Evolutionary conservation across 129 eudicot genomes (phyloP).

Genomic region (Solidago caesia): DNA sequence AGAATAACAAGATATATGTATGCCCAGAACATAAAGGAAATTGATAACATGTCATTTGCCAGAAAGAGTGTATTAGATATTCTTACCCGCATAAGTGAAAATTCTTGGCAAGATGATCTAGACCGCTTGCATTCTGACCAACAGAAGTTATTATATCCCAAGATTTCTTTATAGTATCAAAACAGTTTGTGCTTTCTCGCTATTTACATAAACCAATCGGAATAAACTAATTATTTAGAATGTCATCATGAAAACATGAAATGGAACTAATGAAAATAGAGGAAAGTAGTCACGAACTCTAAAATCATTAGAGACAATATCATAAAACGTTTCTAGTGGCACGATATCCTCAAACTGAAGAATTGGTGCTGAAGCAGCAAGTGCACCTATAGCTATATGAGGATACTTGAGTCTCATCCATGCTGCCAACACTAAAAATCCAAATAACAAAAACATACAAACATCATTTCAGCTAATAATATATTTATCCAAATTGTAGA

Average conservation of each 20-base stretch:
- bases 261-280: background rate
- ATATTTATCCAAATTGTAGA: background rate
- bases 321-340: conserved; percentile 73
- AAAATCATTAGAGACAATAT: conserved; percentile 76
- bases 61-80: background rate
- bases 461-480: background rate
- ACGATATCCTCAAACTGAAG: conserved; percentile 94
- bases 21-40: background rate
- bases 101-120: conserved; percentile 51
- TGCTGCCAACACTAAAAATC: conserved; percentile 79
- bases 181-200: conserved; percentile 88
- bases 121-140: conserved; percentile 3
- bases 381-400: conserved; percentile 81
- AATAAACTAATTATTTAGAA: background rate
- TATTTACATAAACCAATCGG: conserved; percentile 13
- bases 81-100: conserved; percentile 73
- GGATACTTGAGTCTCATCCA: conserved; percentile 99
- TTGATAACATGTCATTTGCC: background rate
- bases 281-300: conserved; percentile 46
- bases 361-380: conserved; percentile 92
- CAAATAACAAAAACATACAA: background rate
- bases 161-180: conserved; percentile 77
- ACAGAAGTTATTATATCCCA: conserved; percentile 43
- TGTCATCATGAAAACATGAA: background rate
- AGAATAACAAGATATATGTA: background rate